Evolutionary conservation across 768 basidiomycete genomes (phyloP).

Genomic region (Auriscalpium orientale): DNA sequence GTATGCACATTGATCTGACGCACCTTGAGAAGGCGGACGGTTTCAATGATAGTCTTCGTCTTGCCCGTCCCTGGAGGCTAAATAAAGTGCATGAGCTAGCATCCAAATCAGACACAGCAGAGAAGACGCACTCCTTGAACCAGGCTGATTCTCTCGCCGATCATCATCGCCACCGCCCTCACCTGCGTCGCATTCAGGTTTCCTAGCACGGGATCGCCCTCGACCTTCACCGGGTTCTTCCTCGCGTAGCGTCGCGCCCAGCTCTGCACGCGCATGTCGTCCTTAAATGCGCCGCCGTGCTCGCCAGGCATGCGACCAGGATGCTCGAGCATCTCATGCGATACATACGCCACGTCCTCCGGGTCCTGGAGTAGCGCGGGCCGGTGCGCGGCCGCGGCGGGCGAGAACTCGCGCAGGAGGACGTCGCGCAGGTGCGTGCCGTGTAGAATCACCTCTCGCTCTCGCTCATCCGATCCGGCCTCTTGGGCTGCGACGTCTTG

Average conservation of each 20-base stretch:
- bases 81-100: background rate
- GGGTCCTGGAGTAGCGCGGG: slow-evolving; percentile 31
- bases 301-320: slow-evolving; percentile 19
- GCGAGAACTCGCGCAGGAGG: slow-evolving; percentile 49
- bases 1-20: background rate
- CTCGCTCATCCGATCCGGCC: slow-evolving; percentile 14
- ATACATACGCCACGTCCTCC: slow-evolving; percentile 31
- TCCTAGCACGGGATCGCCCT: slow-evolving; percentile 67
- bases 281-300: slow-evolving; percentile 46
- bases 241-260: slow-evolving; percentile 70
- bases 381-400: slow-evolving; percentile 21
- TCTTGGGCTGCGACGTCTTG: slow-evolving; percentile 44
- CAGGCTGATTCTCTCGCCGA: slow-evolving; percentile 69
- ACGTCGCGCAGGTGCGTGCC: slow-evolving; percentile 72
- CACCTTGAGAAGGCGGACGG: slow-evolving; percentile 73
- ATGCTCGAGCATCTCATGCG: slow-evolving; percentile 33
- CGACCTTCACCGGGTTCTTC: slow-evolving; percentile 51
- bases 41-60: slow-evolving; percentile 86
- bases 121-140: slow-evolving; percentile 70
- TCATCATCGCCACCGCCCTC: slow-evolving; percentile 80
- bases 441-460: slow-evolving; percentile 47
- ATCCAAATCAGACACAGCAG: background rate
- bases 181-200: slow-evolving; percentile 72
- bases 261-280: slow-evolving; percentile 71
- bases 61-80: slow-evolving; percentile 92